These are phyloP conservation scores for Umbelopsis sp. DNA, from an alignment of 192 early-diverging fungal genomes.

Conservation along the genomic window DNA sequence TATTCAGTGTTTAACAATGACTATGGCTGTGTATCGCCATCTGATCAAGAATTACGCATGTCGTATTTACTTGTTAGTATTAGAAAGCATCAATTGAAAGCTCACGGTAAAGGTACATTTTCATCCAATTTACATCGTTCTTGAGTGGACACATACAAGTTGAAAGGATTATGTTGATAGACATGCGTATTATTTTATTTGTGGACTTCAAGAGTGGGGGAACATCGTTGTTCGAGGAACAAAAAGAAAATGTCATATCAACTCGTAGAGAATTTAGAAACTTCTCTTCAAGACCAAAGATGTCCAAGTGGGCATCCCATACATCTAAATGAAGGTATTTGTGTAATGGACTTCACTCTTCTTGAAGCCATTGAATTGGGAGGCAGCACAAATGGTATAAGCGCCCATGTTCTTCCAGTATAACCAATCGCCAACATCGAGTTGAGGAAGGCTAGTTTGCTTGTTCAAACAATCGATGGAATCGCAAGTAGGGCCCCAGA, in stretches of 20 bases:
- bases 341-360: conserved; percentile 86
- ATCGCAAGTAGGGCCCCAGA: conserved; percentile 99
- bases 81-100: too few relatives aligned
- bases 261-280: neutral
- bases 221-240: too few relatives aligned
- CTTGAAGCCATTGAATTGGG: conserved; percentile 88
- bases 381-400: conserved; percentile 90
- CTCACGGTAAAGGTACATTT: too few relatives aligned
- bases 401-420: conserved; percentile 96
- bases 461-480: conserved; percentile 92
- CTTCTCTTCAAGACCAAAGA: neutral
- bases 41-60: too few relatives aligned
- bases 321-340: conserved; percentile 54
- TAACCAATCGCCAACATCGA: conserved; percentile 96
- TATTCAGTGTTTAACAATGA: too few relatives aligned
- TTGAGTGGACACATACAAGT: too few relatives aligned
- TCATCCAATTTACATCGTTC: too few relatives aligned
- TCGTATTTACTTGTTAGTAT: too few relatives aligned
- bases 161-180: too few relatives aligned
- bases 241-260: neutral
- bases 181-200: too few relatives aligned
- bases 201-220: too few relatives aligned
- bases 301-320: neutral
- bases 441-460: conserved; percentile 68
- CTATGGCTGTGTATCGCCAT: too few relatives aligned